These are phyloP conservation scores for Elaeis oleifera DNA, from an alignment of 202 grass and related monocot genomes.

Conservation along the genomic window DNA sequence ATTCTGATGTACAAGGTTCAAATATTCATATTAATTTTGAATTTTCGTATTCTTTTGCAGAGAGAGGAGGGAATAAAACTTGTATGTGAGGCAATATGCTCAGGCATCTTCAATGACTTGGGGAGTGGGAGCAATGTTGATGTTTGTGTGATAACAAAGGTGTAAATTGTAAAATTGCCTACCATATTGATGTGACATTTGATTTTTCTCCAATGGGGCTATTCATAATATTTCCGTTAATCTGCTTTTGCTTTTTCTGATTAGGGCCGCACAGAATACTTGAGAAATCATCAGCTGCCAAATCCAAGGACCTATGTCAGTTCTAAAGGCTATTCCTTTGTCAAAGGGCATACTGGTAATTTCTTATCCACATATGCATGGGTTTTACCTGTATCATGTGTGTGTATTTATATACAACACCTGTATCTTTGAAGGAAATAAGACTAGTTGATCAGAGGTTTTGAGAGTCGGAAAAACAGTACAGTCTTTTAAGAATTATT, in stretches of 20 bases:
- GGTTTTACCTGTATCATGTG: background rate
- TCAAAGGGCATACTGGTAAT: constrained; percentile 83
- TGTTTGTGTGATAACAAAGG: constrained; percentile 95
- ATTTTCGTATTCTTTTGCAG: constrained; percentile 28
- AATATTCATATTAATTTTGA: background rate
- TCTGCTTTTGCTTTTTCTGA: background rate
- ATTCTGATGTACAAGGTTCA: background rate
- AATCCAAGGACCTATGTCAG: constrained; percentile 89
- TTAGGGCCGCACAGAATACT: constrained; percentile 79
- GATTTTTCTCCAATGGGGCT: background rate
- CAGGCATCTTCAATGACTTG: constrained; percentile 97
- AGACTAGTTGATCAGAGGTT: too few species aligned
- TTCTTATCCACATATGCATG: background rate
- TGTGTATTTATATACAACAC: too few species aligned
- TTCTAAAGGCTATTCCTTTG: constrained; percentile 81
- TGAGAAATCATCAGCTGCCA: constrained; percentile 74
- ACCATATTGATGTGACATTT: background rate
- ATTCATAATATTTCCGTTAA: background rate
- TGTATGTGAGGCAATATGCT: constrained; percentile 64
- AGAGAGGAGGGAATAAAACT: constrained; percentile 87
- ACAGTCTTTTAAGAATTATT: background rate
- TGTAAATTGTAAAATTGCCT: constrained; percentile 7
- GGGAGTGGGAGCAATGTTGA: constrained; percentile 99
- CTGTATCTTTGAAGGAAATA: too few species aligned
- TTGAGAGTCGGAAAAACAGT: too few species aligned